Conservation (phyloP, 495 filamentous ascomycete genomes). For the Pyrenula aspistea region DNA sequence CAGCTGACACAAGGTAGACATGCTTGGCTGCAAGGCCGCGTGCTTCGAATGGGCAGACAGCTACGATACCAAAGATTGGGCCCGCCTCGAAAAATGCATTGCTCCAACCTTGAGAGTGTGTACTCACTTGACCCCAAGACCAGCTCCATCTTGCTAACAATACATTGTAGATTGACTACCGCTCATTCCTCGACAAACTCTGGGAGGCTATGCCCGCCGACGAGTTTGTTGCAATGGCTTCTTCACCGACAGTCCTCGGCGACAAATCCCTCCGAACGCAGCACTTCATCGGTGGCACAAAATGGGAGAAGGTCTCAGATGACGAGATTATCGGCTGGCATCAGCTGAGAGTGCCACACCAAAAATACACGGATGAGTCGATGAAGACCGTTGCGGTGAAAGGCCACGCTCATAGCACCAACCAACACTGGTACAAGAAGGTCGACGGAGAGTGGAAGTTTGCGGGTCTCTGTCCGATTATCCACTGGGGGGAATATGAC, state of each 20-base stretch:
- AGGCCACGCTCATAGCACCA: slow-evolving; percentile 56
- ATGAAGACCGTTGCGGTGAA: slow-evolving; percentile 20
- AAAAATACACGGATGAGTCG: slow-evolving; percentile 13
- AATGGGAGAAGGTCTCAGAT: slow-evolving; percentile 5
- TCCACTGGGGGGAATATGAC: slow-evolving; percentile 62
- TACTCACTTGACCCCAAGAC: neutral
- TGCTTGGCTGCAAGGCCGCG: neutral
- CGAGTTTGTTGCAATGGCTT: slow-evolving; percentile 60
- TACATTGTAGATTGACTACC: slow-evolving; percentile 55
- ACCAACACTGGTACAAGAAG: slow-evolving; percentile 63
- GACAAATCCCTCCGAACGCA: slow-evolving; percentile 5
- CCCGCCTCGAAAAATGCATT: slow-evolving; percentile 55
- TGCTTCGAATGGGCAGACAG: slow-evolving; percentile 55
- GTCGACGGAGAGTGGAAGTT: slow-evolving; percentile 74
- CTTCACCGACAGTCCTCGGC: slow-evolving; percentile 29
- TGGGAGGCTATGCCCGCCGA: slow-evolving; percentile 64
- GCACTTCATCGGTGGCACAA: slow-evolving; percentile 6
- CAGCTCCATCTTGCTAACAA: neutral
- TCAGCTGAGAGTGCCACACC: slow-evolving; percentile 9
- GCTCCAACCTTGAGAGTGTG: slow-evolving; percentile 44
- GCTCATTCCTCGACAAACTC: slow-evolving; percentile 55
- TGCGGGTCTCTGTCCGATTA: slow-evolving; percentile 58
- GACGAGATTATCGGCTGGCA: slow-evolving; percentile 5
- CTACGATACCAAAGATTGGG: slow-evolving; percentile 76
- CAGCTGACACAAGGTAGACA: too few relatives aligned